Conservation (phyloP, 345 rosid species). For the Sonneratia alba region DNA sequence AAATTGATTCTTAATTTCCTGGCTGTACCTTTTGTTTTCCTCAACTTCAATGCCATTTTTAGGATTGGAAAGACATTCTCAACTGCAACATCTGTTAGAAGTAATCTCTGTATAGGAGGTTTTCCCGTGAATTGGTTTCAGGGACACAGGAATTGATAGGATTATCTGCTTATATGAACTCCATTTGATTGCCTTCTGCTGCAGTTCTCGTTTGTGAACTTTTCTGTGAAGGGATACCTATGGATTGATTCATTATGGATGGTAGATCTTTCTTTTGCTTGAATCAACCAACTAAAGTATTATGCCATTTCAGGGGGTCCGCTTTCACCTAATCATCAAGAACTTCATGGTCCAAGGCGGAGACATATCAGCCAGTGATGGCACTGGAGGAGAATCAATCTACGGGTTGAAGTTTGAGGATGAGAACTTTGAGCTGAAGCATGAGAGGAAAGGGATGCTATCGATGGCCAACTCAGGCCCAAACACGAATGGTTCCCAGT, state of each 20-base stretch:
- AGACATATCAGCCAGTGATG: constrained; percentile 84
- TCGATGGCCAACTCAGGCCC: constrained; percentile 91
- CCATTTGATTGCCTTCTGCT: no score
- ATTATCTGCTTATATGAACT: no score
- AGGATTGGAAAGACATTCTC: no score
- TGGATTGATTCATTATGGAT: background rate
- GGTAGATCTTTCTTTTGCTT: background rate
- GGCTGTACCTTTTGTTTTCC: no score
- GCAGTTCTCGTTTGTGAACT: no score
- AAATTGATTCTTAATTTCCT: background rate
- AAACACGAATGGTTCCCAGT: constrained; percentile 92
- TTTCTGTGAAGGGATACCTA: background rate
- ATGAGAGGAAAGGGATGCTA: constrained; percentile 91
- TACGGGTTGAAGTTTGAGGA: constrained; percentile 86
- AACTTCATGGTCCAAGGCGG: constrained; percentile 94
- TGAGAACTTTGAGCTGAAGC: constrained; percentile 79
- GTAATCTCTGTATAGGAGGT: no score
- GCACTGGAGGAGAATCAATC: constrained; percentile 91
- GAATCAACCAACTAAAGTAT: background rate
- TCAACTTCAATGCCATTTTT: no score
- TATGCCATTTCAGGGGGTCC: constrained; percentile 48
- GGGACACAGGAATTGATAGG: no score
- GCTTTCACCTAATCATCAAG: constrained; percentile 75
- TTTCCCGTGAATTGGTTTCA: no score
- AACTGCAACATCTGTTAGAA: background rate